phyloP scores from a whole-genome alignment of 2,329 filamentous ascomycete species.

The Cladophialophora carrionii region DNA sequence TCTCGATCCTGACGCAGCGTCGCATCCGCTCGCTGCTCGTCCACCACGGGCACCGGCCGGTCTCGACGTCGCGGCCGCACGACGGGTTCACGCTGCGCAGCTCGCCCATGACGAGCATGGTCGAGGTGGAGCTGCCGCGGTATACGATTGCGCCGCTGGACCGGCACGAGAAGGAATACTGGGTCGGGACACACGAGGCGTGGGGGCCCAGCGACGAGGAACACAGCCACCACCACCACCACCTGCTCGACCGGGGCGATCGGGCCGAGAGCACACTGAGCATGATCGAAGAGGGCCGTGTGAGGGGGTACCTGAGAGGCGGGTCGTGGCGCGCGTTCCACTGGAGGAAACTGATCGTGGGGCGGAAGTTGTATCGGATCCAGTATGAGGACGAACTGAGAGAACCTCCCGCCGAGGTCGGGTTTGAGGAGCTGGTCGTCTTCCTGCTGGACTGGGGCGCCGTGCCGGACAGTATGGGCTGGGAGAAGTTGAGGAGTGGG shows the following conservation, averaged over 20 bases:
- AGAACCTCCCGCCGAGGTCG: conserved; percentile 54
- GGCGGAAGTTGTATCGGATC: conserved; percentile 64
- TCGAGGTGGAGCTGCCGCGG: conserved; percentile 67
- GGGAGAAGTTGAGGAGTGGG: conserved; percentile 60
- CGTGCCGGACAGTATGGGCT: conserved; percentile 62
- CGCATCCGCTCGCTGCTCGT: conserved; percentile 63
- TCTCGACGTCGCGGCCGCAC: conserved; percentile 28
- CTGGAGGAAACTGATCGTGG: conserved; percentile 66
- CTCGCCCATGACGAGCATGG: conserved; percentile 67
- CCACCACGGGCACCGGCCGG: conserved; percentile 54
- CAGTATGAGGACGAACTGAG: conserved; percentile 60
- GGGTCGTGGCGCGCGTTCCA: conserved; percentile 69
- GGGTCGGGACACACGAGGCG: conserved; percentile 52
- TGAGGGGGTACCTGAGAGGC: conserved; percentile 59
- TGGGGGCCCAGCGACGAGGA: conserved; percentile 25
- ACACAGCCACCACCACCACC: conserved; percentile 42
- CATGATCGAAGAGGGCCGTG: conserved; percentile 35
- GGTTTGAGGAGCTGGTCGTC: conserved; percentile 63
- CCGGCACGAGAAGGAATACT: conserved; percentile 62
- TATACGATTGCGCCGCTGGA: conserved; percentile 66
- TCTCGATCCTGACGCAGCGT: conserved; percentile 63
- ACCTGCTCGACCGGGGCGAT: conserved; percentile 26
- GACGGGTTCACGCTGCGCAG: conserved; percentile 62
- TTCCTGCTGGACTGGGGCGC: conserved; percentile 68
- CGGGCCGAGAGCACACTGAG: conserved; percentile 32